A percentile compares a stretch with the other conserved stretches of the same genome.
phyloP scores from a whole-genome alignment of 345 rosid species.

The Gossypium turneri region DNA sequence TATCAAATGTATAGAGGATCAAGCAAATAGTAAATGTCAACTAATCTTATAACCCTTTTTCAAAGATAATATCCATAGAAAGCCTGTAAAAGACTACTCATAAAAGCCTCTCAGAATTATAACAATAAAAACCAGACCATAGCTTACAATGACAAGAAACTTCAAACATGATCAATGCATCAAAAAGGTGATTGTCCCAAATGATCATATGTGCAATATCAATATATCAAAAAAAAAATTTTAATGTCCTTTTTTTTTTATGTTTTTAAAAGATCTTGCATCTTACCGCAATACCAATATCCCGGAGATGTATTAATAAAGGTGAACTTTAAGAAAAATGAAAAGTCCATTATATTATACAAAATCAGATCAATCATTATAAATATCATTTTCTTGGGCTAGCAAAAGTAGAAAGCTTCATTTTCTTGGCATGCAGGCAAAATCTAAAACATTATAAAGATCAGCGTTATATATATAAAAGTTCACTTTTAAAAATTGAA shows the following conservation, averaged over 20 bases:
- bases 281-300: no score
- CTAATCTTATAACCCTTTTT: neutral
- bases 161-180: neutral
- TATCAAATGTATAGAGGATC: slow-evolving; percentile 3
- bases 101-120: neutral
- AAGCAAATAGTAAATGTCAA: neutral
- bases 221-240: no score
- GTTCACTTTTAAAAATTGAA: neutral
- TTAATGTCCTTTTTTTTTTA: no score
- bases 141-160: neutral
- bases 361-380: slow-evolving; percentile 12
- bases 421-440: neutral
- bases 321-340: no score
- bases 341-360: neutral
- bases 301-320: no score
- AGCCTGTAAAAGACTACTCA: neutral
- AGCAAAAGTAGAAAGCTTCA: neutral
- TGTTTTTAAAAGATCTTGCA: no score
- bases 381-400: no score
- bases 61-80: neutral
- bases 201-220: no score
- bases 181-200: neutral
- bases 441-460: slow-evolving; percentile 11
- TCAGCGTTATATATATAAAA: slow-evolving; percentile 2
- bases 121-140: neutral